phyloP scores from a whole-genome alignment of 1,284 basidiomycete species.

The Malassezia furfur region DNA sequence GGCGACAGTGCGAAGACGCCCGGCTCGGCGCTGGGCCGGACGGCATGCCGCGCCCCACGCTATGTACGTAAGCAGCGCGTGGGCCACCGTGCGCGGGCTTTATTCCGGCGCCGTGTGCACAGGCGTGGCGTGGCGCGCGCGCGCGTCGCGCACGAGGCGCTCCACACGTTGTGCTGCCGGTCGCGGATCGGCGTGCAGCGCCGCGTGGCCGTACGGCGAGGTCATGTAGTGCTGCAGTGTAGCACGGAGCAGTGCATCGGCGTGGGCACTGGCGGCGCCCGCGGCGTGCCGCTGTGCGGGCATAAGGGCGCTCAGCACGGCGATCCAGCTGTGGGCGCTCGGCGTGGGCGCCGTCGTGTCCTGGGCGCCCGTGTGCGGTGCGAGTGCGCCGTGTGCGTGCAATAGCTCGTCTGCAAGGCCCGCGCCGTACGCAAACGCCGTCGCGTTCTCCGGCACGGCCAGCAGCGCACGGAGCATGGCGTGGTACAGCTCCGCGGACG shows the following conservation, averaged over 20 bases:
- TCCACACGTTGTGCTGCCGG: background rate
- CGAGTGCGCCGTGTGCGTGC: constrained; percentile 4
- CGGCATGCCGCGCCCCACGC: too few species aligned
- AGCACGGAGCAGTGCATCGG: background rate
- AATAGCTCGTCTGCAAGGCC: constrained; percentile 14
- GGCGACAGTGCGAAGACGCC: too few species aligned
- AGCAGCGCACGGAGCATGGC: constrained; percentile 9
- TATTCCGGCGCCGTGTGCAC: too few species aligned
- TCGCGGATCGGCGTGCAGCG: background rate
- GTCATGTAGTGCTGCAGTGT: background rate
- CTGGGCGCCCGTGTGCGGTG: background rate
- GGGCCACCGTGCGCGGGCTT: too few species aligned
- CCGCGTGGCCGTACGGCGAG: background rate
- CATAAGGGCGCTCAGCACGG: constrained; percentile 1
- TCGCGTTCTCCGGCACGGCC: background rate
- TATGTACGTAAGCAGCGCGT: too few species aligned
- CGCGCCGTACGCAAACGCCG: background rate
- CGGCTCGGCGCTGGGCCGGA: too few species aligned
- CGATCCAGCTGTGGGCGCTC: constrained; percentile 1
- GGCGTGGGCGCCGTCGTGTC: constrained; percentile 1
- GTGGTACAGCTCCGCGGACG: constrained; percentile 17
- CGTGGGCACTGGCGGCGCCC: too few species aligned
- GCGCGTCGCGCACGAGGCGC: background rate
- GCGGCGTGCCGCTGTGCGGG: background rate
- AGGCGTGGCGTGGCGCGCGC: background rate